phyloP scores from a whole-genome alignment of 2,329 filamentous ascomycete genomes.

The Ceratocystiopsis brevicomis region DNA sequence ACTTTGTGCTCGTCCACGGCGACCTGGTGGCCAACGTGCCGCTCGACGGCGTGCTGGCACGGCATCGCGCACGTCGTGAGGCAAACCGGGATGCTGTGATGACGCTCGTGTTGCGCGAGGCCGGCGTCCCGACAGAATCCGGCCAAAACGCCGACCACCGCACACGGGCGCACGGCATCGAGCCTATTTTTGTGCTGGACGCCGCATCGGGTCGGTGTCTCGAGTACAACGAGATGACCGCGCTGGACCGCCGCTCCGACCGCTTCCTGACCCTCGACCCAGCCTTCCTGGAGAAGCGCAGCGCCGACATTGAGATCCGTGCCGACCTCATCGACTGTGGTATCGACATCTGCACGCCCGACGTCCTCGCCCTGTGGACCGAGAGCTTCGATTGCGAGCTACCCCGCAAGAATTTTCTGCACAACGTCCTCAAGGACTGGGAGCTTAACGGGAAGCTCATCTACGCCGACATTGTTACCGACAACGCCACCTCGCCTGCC shows the following conservation, averaged over 20 bases:
- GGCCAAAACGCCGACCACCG: slow-evolving; percentile 51
- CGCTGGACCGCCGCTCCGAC: slow-evolving; percentile 34
- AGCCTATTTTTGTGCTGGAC: slow-evolving; percentile 75
- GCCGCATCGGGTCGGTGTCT: slow-evolving; percentile 62
- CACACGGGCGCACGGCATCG: slow-evolving; percentile 56
- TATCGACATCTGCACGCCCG: slow-evolving; percentile 93
- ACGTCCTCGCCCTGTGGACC: slow-evolving; percentile 85
- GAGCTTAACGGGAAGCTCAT: slow-evolving; percentile 96
- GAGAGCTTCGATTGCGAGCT: slow-evolving; percentile 83
- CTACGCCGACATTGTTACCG: slow-evolving; percentile 66
- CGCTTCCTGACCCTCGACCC: slow-evolving; percentile 57
- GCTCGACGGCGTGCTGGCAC: slow-evolving; percentile 59
- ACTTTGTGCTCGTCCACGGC: slow-evolving; percentile 84
- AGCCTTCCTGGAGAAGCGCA: slow-evolving; percentile 45
- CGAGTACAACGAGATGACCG: slow-evolving; percentile 83
- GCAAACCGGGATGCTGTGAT: slow-evolving; percentile 90
- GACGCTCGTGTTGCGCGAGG: slow-evolving; percentile 80
- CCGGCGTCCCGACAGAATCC: slow-evolving; percentile 43
- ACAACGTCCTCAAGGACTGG: slow-evolving; percentile 86
- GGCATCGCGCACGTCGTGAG: slow-evolving; percentile 62
- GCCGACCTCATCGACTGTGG: slow-evolving; percentile 82
- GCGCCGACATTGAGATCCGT: slow-evolving; percentile 57
- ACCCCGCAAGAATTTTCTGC: slow-evolving; percentile 55
- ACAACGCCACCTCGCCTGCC: slow-evolving; percentile 18
- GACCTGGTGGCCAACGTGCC: slow-evolving; percentile 81